These are phyloP conservation scores for Phyllosticta paracitricarpa DNA, from an alignment of 2,329 filamentous ascomycete species.

Conservation along the genomic window DNA sequence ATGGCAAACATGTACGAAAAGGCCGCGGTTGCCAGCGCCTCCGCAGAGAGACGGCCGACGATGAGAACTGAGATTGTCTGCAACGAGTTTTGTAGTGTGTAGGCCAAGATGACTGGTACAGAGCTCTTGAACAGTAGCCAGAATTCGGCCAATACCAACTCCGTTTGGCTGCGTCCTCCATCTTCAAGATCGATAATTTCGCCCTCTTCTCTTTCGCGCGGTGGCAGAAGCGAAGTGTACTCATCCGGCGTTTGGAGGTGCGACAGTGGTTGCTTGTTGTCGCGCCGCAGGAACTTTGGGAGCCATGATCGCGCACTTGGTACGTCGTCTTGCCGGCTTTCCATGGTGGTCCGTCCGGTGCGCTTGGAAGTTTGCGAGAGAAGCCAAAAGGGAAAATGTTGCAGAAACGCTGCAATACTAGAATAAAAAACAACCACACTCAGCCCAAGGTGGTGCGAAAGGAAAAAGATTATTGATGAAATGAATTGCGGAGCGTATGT, in stretches of 20 bases:
- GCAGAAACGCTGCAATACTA: neutral
- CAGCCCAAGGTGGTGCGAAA: neutral
- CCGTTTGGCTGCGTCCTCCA: constrained; percentile 22
- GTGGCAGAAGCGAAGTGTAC: constrained; percentile 33
- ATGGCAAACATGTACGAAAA: constrained; percentile 94
- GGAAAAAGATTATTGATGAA: neutral
- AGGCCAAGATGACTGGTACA: constrained; percentile 71
- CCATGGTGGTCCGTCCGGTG: constrained; percentile 2
- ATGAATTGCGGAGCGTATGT: neutral
- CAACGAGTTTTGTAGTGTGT: constrained; percentile 74
- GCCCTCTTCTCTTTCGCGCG: constrained; percentile 29
- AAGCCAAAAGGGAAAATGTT: neutral
- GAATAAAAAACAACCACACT: neutral
- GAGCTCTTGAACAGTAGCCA: constrained; percentile 59
- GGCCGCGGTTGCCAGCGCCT: constrained; percentile 69
- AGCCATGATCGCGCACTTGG: constrained; percentile 20
- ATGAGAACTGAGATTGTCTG: constrained; percentile 76
- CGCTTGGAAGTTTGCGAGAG: neutral
- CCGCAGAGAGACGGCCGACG: constrained; percentile 67
- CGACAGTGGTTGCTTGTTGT: constrained; percentile 13
- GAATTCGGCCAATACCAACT: constrained; percentile 48
- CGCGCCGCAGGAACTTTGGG: constrained; percentile 16
- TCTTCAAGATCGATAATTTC: constrained; percentile 31
- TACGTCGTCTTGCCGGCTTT: constrained; percentile 9
- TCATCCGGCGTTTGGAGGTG: constrained; percentile 23